These are phyloP conservation scores for Alternaria metachromatica DNA, from an alignment of 2,329 filamentous ascomycete genomes.

Conservation along the genomic window DNA sequence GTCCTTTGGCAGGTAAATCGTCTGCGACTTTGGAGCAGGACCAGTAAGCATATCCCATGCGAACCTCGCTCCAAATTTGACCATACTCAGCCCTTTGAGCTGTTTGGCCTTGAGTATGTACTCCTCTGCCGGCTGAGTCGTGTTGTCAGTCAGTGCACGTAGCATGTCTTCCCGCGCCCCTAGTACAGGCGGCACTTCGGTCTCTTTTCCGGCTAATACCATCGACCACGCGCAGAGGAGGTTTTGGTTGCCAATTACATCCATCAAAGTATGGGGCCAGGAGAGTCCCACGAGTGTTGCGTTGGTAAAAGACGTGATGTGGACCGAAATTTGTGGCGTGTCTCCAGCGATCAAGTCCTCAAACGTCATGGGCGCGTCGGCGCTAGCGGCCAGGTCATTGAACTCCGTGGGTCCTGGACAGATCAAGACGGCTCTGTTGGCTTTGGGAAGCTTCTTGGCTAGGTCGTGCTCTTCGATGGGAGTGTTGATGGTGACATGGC, in stretches of 20 bases:
- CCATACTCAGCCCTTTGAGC: conserved; percentile 19
- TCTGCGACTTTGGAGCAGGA: conserved; percentile 37
- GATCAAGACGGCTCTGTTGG: conserved; percentile 1
- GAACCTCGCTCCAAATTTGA: conserved; percentile 16
- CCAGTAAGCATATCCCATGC: conserved; percentile 13
- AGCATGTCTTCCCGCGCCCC: conserved; percentile 48
- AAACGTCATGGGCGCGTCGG: conserved; percentile 17
- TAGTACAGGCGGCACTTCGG: conserved; percentile 45
- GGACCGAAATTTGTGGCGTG: conserved; percentile 56
- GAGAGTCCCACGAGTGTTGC: conserved; percentile 57
- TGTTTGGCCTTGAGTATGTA: conserved; percentile 20
- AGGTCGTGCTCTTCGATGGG: conserved; percentile 53
- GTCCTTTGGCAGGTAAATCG: conserved; percentile 50
- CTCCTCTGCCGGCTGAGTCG: conserved; percentile 12
- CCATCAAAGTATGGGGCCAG: conserved; percentile 58
- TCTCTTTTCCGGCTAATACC: conserved; percentile 53
- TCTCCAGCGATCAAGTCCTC: conserved; percentile 40
- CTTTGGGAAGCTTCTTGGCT: conserved; percentile 47
- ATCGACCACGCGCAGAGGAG: conserved; percentile 57
- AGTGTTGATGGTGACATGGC: conserved; percentile 44
- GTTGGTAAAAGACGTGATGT: conserved; percentile 58
- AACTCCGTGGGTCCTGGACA: conserved; percentile 9
- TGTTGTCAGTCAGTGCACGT: conserved; percentile 1
- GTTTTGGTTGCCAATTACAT: conserved; percentile 53
- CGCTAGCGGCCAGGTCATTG: conserved; percentile 8